These are phyloP conservation scores for Teratosphaeria destructans DNA, from an alignment of 2,329 filamentous ascomycete genomes.

Conservation along the genomic window DNA sequence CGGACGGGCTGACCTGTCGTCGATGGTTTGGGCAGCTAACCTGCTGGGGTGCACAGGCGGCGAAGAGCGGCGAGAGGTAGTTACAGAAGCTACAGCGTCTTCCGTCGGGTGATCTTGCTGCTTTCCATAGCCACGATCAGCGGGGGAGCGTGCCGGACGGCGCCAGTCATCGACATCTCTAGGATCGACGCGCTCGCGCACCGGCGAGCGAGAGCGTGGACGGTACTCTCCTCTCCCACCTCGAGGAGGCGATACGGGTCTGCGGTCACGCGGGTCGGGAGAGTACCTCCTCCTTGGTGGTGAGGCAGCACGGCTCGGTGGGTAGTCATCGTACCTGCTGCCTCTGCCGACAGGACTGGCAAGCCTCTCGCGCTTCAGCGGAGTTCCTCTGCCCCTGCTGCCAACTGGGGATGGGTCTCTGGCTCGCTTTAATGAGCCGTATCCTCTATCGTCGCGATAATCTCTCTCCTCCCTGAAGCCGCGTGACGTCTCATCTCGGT, in stretches of 20 bases:
- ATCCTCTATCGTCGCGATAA: conserved; percentile 9
- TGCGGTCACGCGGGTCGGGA: conserved; percentile 27
- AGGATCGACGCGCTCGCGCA: conserved; percentile 39
- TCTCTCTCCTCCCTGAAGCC: conserved; percentile 8
- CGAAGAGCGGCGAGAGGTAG: conserved; percentile 52
- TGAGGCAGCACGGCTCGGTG: conserved; percentile 27
- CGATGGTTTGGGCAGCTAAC: conserved; percentile 26
- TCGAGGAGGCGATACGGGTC: conserved; percentile 21
- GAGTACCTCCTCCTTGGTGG: conserved; percentile 33
- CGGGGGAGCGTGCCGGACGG: conserved; percentile 43
- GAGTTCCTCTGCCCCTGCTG: conserved; percentile 36
- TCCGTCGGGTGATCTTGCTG: conserved; percentile 29
- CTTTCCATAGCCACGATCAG: conserved; percentile 29
- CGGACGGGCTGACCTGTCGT: conserved; percentile 19
- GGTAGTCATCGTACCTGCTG: conserved; percentile 35
- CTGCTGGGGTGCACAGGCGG: conserved; percentile 48
- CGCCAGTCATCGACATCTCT: conserved; percentile 41
- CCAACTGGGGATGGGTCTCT: conserved; percentile 38
- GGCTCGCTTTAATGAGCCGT: conserved; percentile 29
- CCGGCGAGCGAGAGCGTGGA: conserved; percentile 44
- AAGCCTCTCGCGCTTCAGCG: conserved; percentile 32
- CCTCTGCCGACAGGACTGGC: conserved; percentile 29
- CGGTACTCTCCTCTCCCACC: conserved; percentile 30
- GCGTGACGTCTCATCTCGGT: conserved; percentile 19
- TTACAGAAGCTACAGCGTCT: conserved; percentile 44